A percentile compares a stretch with the other conserved stretches of the same genome.
phyloP scores from a whole-genome alignment of 176 grass and related monocot species.

The Luzula sylvatica region DNA sequence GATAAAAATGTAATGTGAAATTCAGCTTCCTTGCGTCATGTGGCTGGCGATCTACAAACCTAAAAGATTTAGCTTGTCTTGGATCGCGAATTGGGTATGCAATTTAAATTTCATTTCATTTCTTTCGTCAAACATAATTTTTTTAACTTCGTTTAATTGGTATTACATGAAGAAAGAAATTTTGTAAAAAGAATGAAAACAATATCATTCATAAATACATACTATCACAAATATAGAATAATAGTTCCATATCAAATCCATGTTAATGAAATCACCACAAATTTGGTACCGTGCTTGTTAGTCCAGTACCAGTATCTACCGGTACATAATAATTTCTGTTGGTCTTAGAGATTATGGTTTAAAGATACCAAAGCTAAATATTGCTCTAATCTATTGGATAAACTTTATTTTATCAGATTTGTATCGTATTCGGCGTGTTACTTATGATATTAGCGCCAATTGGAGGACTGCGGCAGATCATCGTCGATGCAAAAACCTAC shows the following conservation, averaged over 20 bases:
- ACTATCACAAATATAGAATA: no score
- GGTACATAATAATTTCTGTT: no score
- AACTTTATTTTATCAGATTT: slow-evolving; percentile 13
- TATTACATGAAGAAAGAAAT: no score
- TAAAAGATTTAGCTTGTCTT: slow-evolving; percentile 42
- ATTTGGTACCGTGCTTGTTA: no score
- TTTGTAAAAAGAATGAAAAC: no score
- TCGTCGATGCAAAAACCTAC: slow-evolving; percentile 24
- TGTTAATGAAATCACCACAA: no score
- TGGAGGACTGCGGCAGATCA: slow-evolving; percentile 47
- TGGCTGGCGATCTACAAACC: slow-evolving; percentile 74
- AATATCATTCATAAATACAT: no score
- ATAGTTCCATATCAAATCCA: no score
- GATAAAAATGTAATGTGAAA: neutral
- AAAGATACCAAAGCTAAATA: no score
- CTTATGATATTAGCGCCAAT: slow-evolving; percentile 56
- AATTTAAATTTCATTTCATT: neutral
- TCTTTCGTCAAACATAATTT: neutral
- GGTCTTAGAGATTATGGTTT: no score
- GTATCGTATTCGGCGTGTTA: slow-evolving; percentile 59
- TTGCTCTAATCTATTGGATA: neutral
- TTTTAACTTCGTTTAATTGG: no score
- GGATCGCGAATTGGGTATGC: slow-evolving; percentile 44
- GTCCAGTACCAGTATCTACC: no score
- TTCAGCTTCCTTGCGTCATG: slow-evolving; percentile 48